These are phyloP conservation scores for Termitomyces heimii DNA, from an alignment of 768 basidiomycete species.

Conservation along the genomic window DNA sequence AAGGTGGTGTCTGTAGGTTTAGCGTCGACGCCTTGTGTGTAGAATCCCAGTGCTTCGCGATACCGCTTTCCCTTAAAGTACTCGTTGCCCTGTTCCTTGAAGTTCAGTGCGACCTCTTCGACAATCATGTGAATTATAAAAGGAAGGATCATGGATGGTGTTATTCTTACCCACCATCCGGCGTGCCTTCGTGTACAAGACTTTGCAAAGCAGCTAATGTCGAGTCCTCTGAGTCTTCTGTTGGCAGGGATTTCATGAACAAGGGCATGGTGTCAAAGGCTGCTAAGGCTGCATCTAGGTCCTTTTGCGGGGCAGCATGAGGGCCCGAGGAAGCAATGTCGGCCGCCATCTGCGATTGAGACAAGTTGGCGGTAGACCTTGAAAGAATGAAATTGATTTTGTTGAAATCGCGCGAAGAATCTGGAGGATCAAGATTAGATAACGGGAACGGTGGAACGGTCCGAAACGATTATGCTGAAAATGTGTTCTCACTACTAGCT, in stretches of 20 bases:
- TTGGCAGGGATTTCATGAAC: slow-evolving; percentile 88
- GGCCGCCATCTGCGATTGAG: slow-evolving; percentile 15
- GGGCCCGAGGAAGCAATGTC: slow-evolving; percentile 24
- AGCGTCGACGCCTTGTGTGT: slow-evolving; percentile 84
- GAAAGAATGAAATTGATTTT: neutral
- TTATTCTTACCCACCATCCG: slow-evolving; percentile 71
- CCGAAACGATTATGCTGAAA: neutral
- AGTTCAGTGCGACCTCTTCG: slow-evolving; percentile 83
- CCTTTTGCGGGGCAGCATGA: slow-evolving; percentile 23
- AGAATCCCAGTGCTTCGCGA: slow-evolving; percentile 86
- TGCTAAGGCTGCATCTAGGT: slow-evolving; percentile 33
- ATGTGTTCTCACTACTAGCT: neutral
- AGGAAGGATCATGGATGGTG: neutral
- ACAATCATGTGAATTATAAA: neutral
- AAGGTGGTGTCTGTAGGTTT: slow-evolving; percentile 60
- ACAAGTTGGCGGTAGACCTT: neutral
- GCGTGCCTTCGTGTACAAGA: slow-evolving; percentile 83
- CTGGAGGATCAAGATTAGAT: slow-evolving; percentile 2
- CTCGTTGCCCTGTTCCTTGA: slow-evolving; percentile 95
- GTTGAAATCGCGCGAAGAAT: neutral
- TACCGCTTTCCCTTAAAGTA: slow-evolving; percentile 85
- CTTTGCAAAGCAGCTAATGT: slow-evolving; percentile 80
- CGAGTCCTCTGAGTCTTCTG: slow-evolving; percentile 56
- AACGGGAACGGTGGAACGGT: neutral
- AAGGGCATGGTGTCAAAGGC: slow-evolving; percentile 68